Evolutionary conservation across 306 rosid species (phyloP).

Genomic region (Abrus pulchellus): DNA sequence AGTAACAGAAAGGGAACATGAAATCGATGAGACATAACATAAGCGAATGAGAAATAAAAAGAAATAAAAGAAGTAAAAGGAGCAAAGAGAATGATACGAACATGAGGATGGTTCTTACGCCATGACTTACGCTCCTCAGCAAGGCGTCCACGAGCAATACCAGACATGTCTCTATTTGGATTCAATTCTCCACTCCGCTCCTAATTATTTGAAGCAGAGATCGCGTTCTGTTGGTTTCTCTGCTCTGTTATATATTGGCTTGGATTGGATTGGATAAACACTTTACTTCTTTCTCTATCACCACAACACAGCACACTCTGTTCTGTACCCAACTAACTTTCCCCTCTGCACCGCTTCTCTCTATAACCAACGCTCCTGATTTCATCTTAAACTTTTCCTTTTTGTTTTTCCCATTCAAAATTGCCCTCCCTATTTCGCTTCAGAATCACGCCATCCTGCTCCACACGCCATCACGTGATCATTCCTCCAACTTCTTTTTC

Average conservation of each 20-base stretch:
- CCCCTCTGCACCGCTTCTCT: neutral
- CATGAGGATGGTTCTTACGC: slow-evolving; percentile 99
- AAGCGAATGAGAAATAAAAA: neutral
- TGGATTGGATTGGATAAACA: neutral
- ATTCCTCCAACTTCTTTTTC: too few species aligned
- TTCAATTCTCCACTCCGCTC: neutral
- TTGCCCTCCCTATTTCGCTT: slow-evolving; percentile 38
- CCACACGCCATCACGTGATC: slow-evolving; percentile 45
- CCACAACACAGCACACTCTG: neutral
- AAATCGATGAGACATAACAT: neutral
- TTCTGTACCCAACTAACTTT: neutral
- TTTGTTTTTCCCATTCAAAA: neutral
- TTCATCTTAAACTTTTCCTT: neutral
- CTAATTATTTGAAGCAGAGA: neutral
- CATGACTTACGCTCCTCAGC: slow-evolving; percentile 94
- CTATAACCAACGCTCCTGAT: slow-evolving; percentile 40
- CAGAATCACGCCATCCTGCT: slow-evolving; percentile 44
- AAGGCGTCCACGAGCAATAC: slow-evolving; percentile 97
- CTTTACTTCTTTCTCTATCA: neutral
- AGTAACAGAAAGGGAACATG: neutral
- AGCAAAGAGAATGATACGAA: slow-evolving; percentile 45
- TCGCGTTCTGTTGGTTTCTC: too few species aligned
- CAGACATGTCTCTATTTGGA: slow-evolving; percentile 55
- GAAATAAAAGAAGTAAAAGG: neutral
- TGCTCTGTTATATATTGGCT: too few species aligned